Base-by-base conservation (phyloP, 2,329 filamentous ascomycete species). In the Zelopaecilomyces penicillatus region DNA sequence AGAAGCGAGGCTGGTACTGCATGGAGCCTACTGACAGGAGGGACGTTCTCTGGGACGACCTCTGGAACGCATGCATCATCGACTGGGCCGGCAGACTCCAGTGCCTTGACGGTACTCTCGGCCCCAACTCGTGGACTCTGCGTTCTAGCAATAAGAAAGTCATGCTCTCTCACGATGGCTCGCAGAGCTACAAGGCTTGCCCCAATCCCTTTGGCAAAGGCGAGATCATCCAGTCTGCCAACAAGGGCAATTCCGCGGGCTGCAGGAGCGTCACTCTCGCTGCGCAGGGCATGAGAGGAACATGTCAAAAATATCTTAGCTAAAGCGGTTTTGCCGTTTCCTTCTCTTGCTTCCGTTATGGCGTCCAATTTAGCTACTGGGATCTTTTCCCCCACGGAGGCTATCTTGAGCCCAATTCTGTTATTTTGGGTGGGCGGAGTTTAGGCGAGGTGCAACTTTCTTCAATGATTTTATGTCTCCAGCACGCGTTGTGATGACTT, bases 51-150 rank as follows among this genome's bases (percentile, higher is more conserved):
- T 52, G 50, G 11, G 61, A 65, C 33, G 45, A 44, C 31, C 47
- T 45, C 46, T 53, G 56, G 50, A 62, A 60, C 42, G 59, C 62
- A n/a, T 65, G 62, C 50, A 61, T 62, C 45, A 46, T 63, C 45
- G 44, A 48, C 36, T 50, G 53, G 11, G 45, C 52, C 26, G 49
- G 52, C 12, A 46, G 51, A 19, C 50, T 65, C 34, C 55, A 60
- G 41, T 65, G 62, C 6, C 56, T 62, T 33, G 62, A 65, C 38
- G 55, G 55, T 12, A 63, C 52, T 2, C 59, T 57, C 1, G 59
- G 61, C 12, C 49, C 51, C 26, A 55, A 58, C 30, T 49, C 43
- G 5, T 64, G 58, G 58, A 54, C 54, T 4, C 41, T 64, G 5
- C 48, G 52, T 35, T 49, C 52, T 35, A 48, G 44, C 5, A 51